phyloP scores from a whole-genome alignment of 208 protist species.

The Crithidia mellificae region DNA sequence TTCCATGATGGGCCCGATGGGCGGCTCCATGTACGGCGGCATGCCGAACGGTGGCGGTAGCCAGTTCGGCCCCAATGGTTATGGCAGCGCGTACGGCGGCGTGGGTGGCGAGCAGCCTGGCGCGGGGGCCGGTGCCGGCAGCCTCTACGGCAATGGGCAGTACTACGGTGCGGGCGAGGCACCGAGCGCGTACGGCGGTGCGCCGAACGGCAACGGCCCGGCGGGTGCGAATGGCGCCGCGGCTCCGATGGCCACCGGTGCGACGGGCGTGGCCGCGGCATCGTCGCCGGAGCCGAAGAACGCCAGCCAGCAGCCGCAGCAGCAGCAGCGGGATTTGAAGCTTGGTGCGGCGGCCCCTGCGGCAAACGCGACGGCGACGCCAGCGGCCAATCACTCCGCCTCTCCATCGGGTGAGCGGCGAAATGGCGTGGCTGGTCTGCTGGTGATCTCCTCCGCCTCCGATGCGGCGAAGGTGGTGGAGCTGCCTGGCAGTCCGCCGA shows the following conservation, averaged over 20 bases:
- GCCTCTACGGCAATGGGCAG: slow-evolving; percentile 3
- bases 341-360: neutral
- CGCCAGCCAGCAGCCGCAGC: slow-evolving; percentile 3
- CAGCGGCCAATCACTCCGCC: neutral
- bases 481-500: slow-evolving; percentile 15
- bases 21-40: slow-evolving; percentile 42
- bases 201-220: slow-evolving; percentile 10
- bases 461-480: slow-evolving; percentile 2
- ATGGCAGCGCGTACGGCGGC: slow-evolving; percentile 39
- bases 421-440: neutral
- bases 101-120: slow-evolving; percentile 1
- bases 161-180: slow-evolving; percentile 29
- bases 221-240: slow-evolving; percentile 36
- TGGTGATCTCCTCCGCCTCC: slow-evolving; percentile 22
- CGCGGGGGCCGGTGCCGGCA: neutral
- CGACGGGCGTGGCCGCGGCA: neutral
- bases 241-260: neutral
- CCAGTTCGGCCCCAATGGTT: slow-evolving; percentile 23
- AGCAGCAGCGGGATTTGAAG: slow-evolving; percentile 4
- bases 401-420: slow-evolving; percentile 5
- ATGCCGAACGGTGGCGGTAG: slow-evolving; percentile 11
- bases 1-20: slow-evolving; percentile 23
- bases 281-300: neutral
- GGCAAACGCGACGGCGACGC: neutral
- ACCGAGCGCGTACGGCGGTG: slow-evolving; percentile 3